These are phyloP conservation scores for Schoenoplectus tabernaemontani DNA, from an alignment of 202 grass and related monocot species.

Conservation along the genomic window DNA sequence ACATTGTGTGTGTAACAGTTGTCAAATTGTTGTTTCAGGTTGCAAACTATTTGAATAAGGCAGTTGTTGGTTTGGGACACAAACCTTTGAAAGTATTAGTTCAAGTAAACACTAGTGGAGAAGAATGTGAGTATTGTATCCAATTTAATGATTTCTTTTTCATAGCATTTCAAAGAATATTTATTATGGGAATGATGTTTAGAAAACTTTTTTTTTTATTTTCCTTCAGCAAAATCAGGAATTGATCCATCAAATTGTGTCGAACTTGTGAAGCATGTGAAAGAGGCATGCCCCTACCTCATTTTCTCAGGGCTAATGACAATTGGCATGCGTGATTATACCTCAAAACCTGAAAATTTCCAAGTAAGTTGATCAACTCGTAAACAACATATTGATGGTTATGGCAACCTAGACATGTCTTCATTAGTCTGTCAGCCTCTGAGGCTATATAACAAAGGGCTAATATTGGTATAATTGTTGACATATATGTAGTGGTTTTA, in stretches of 20 bases:
- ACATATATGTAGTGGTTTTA: neutral
- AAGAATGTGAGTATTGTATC: slow-evolving; percentile 68
- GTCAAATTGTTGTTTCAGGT: slow-evolving; percentile 37
- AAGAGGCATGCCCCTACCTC: slow-evolving; percentile 51
- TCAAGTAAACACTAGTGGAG: slow-evolving; percentile 97
- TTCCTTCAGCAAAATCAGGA: slow-evolving; percentile 82
- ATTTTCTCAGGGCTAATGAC: slow-evolving; percentile 90
- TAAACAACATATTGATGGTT: slow-evolving; percentile 4
- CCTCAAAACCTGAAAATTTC: slow-evolving; percentile 77
- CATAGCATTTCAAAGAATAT: slow-evolving; percentile 15
- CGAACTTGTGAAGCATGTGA: slow-evolving; percentile 75
- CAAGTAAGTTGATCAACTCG: slow-evolving; percentile 7
- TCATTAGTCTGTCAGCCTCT: neutral
- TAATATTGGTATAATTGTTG: neutral
- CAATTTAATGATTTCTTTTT: neutral
- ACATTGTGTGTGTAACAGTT: neutral
- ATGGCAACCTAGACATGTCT: neutral
- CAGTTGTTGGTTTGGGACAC: slow-evolving; percentile 65
- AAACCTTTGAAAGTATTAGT: slow-evolving; percentile 74
- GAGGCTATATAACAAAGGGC: neutral
- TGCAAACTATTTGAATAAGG: slow-evolving; percentile 62
- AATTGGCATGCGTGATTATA: slow-evolving; percentile 80
- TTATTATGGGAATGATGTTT: neutral
- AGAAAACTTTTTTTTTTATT: slow-evolving; percentile 2
- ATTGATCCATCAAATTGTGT: slow-evolving; percentile 57